Evolutionary conservation across 768 basidiomycete genomes (phyloP).

Genomic region (Psilocybe azurescens): DNA sequence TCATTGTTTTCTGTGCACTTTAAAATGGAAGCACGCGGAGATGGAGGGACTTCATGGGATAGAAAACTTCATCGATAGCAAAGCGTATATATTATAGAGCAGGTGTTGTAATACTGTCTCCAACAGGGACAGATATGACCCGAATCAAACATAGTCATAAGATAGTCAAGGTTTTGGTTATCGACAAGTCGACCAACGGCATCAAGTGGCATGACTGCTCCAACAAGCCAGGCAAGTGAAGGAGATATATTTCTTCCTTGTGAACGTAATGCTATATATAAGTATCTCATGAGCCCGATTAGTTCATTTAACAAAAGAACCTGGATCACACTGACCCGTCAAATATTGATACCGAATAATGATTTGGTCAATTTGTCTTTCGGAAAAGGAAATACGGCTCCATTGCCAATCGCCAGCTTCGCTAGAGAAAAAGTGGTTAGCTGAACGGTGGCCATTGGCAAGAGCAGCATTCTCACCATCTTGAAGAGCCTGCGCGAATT

Average conservation of each 20-base stretch:
- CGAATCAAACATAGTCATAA: constrained; percentile 27
- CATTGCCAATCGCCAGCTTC: constrained; percentile 32
- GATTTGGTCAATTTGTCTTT: constrained; percentile 42
- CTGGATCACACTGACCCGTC: constrained; percentile 34
- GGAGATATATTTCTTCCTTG: constrained; percentile 36
- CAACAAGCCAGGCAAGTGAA: constrained; percentile 46
- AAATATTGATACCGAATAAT: constrained; percentile 40
- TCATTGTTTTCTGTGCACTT: too few relatives aligned
- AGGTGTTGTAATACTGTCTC: background rate
- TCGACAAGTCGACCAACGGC: constrained; percentile 32
- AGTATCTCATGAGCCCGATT: constrained; percentile 2
- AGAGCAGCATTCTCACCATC: constrained; percentile 29
- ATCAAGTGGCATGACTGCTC: constrained; percentile 49
- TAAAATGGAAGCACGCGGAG: too few relatives aligned
- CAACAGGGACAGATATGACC: too few relatives aligned
- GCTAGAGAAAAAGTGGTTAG: constrained; percentile 26
- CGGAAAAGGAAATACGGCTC: constrained; percentile 40
- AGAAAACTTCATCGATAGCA: too few relatives aligned
- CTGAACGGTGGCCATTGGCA: constrained; percentile 3
- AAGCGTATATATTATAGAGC: too few relatives aligned
- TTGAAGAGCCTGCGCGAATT: constrained; percentile 37
- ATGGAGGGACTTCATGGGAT: too few relatives aligned
- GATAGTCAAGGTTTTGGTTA: constrained; percentile 35
- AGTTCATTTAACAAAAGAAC: constrained; percentile 5
- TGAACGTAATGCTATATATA: constrained; percentile 30